These are phyloP conservation scores for Fusarium sp. DNA, from an alignment of 2,329 filamentous ascomycete genomes.

Conservation along the genomic window DNA sequence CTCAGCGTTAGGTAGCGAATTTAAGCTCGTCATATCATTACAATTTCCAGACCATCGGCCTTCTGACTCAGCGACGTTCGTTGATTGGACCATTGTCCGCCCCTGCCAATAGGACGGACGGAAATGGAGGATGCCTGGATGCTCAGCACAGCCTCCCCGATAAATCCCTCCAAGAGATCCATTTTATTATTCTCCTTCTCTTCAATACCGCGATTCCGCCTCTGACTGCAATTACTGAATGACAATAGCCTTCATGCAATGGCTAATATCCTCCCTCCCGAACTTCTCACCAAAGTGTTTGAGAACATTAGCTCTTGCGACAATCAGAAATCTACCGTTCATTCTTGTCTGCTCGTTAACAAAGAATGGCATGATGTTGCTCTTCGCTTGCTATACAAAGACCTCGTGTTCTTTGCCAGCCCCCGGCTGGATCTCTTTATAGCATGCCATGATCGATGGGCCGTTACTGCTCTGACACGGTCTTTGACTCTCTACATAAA, in stretches of 20 bases:
- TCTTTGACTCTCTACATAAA: background rate
- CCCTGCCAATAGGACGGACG: background rate
- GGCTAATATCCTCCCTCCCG: background rate
- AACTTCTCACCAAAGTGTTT: background rate
- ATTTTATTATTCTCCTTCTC: accelerated
- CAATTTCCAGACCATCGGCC: background rate
- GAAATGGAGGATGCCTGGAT: background rate
- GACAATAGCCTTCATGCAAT: background rate
- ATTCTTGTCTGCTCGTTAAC: background rate
- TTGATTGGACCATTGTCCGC: background rate
- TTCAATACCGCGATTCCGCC: accelerated
- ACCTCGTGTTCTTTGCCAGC: background rate
- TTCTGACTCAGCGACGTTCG: background rate
- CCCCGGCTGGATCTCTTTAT: background rate
- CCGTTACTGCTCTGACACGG: background rate
- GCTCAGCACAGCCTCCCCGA: too few relatives aligned
- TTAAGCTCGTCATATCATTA: too few relatives aligned
- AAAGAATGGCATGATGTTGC: background rate
- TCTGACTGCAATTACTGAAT: background rate
- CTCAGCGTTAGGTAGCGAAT: too few relatives aligned
- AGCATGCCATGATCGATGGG: background rate
- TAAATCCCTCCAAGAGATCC: background rate
- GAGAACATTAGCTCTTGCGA: background rate
- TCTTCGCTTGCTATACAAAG: background rate
- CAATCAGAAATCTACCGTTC: background rate